Evolutionary conservation across 2,329 filamentous ascomycete genomes (phyloP).

Genomic region (Pyricularia sp.): DNA sequence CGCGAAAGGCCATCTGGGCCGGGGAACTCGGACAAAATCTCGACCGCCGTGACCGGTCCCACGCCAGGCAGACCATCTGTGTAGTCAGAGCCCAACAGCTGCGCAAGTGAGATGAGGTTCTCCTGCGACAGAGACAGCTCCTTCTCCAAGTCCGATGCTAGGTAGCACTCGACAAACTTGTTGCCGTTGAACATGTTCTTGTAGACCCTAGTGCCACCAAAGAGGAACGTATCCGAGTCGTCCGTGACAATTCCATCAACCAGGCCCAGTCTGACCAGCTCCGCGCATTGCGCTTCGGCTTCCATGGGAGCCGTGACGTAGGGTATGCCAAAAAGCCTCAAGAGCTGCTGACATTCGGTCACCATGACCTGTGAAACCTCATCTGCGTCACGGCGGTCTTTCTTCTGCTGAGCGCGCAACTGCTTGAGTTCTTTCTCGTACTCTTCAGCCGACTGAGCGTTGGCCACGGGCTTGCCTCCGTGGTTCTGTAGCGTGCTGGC

Average conservation of each 20-base stretch:
- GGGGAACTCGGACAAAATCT: conserved; percentile 86
- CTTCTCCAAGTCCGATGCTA: conserved; percentile 72
- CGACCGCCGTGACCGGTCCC: conserved; percentile 87
- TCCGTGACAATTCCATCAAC: conserved; percentile 98
- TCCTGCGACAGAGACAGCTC: conserved; percentile 82
- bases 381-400: conserved; percentile 89
- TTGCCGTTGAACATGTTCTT: conserved; percentile 99
- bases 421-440: conserved; percentile 85
- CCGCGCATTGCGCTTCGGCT: conserved; percentile 93
- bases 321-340: conserved; percentile 84
- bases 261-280: conserved; percentile 74
- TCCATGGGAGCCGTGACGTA: conserved; percentile 99
- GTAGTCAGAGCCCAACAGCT: conserved; percentile 89
- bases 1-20: conserved; percentile 50
- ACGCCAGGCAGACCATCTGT: conserved; percentile 86
- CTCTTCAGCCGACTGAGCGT: conserved; percentile 58
- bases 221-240: conserved; percentile 92
- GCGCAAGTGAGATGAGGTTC: conserved; percentile 81
- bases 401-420: conserved; percentile 88
- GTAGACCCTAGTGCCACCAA: conserved; percentile 92
- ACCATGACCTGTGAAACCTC: conserved; percentile 97
- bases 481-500: conserved; percentile 56
- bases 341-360: conserved; percentile 82
- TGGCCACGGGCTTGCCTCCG: conserved; percentile 35
- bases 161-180: conserved; percentile 96